phyloP scores from a whole-genome alignment of 1,139 yeast genomes.

The Geotrichum candidum region DNA sequence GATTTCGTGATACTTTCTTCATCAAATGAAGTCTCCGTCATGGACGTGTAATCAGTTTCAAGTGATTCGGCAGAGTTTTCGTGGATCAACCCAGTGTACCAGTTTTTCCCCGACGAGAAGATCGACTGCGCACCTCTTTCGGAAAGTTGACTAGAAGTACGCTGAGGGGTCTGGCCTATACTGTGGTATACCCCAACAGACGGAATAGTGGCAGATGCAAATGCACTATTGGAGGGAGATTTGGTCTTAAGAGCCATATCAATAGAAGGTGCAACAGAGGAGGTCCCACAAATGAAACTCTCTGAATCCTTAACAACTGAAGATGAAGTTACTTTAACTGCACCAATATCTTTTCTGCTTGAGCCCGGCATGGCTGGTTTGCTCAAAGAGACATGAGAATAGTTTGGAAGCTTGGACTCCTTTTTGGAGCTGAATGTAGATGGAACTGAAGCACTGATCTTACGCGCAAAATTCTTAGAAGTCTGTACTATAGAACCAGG shows the following conservation, averaged over 20 bases:
- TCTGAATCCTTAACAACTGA: conserved; percentile 7
- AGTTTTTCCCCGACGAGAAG: conserved; percentile 7
- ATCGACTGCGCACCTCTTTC: background rate
- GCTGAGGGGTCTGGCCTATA: background rate
- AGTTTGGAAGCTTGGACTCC: background rate
- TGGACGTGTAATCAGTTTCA: conserved; percentile 5
- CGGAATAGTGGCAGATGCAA: background rate
- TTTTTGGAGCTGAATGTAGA: background rate
- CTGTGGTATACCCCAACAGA: background rate
- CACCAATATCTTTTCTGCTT: background rate
- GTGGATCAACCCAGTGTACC: conserved; percentile 7
- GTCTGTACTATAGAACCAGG: background rate
- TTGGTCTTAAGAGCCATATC: background rate
- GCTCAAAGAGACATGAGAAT: background rate
- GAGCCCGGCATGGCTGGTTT: background rate
- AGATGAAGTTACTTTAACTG: background rate
- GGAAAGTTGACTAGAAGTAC: background rate
- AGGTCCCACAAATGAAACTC: background rate
- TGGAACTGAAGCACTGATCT: background rate
- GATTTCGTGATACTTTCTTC: background rate
- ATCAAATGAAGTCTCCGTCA: conserved; percentile 11
- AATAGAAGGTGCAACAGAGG: background rate
- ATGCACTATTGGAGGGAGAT: background rate
- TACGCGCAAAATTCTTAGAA: background rate
- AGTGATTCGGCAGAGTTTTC: conserved; percentile 9